Evolutionary conservation across 2,329 filamentous ascomycete species (phyloP).

Genomic region (Fusarium falciforme): DNA sequence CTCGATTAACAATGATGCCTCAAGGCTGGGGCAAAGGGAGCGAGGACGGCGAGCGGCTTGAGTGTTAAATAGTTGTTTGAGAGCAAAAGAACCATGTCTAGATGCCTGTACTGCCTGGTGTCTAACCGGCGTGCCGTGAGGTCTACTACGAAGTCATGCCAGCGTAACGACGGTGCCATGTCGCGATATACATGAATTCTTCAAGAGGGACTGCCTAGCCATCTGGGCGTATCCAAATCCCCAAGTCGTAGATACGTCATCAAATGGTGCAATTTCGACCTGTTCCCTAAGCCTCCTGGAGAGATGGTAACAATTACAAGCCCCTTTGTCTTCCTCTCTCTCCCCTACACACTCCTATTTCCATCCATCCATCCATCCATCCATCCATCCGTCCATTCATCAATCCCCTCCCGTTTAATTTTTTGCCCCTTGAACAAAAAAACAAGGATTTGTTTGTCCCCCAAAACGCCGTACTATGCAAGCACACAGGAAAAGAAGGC

Average conservation of each 20-base stretch:
- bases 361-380: conserved; percentile 8
- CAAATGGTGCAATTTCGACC: conserved; percentile 41
- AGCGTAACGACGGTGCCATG: conserved; percentile 11
- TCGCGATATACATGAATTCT: conserved; percentile 35
- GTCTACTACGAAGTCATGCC: conserved; percentile 1
- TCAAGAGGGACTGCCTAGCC: conserved; percentile 29
- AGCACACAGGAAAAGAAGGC: conserved; percentile 53
- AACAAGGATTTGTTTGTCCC: conserved; percentile 45
- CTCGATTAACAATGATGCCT: conserved; percentile 25
- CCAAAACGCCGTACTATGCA: conserved; percentile 56
- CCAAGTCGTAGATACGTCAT: conserved; percentile 40
- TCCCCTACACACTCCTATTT: conserved; percentile 27
- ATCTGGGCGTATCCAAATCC: conserved; percentile 17
- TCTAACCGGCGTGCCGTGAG: conserved; percentile 20
- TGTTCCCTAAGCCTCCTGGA: conserved; percentile 43
- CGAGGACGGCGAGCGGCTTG: conserved; percentile 13
- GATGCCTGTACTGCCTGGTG: conserved; percentile 27
- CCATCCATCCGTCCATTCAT: conserved; percentile 21
- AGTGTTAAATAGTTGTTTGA: conserved; percentile 31
- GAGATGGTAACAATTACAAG: conserved; percentile 49
- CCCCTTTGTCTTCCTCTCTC: conserved; percentile 33
- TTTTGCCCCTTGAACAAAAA: conserved; percentile 46
- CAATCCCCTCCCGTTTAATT: conserved; percentile 37
- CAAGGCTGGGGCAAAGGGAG: conserved; percentile 18
- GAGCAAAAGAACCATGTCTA: conserved; percentile 39